These are phyloP conservation scores for Mycena amicta DNA, from an alignment of 768 basidiomycete species.

Conservation along the genomic window DNA sequence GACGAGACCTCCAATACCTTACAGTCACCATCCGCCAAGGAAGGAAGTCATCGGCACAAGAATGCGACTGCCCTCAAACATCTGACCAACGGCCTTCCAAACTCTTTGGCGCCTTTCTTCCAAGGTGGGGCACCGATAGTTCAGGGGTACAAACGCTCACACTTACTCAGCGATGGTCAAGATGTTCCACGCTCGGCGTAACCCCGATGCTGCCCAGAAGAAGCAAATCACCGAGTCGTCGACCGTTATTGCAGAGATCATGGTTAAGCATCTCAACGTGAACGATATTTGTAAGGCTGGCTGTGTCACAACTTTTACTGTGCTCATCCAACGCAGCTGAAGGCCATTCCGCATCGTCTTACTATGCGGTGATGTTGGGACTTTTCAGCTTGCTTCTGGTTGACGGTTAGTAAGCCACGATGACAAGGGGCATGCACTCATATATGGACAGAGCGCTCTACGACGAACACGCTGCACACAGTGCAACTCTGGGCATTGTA, in stretches of 20 bases:
- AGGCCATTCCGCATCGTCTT: constrained; percentile 41
- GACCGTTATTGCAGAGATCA: constrained; percentile 65
- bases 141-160: neutral
- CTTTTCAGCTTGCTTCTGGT: constrained; percentile 48
- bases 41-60: constrained; percentile 52
- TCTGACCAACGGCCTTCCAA: constrained; percentile 76
- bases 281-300: constrained; percentile 53
- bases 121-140: constrained; percentile 59
- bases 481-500: constrained; percentile 79
- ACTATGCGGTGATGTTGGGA: constrained; percentile 50
- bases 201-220: constrained; percentile 72
- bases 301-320: constrained; percentile 23
- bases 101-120: constrained; percentile 78
- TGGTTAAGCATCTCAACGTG: constrained; percentile 68
- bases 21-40: constrained; percentile 31
- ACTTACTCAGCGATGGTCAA: constrained; percentile 73
- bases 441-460: constrained; percentile 63
- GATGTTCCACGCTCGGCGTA: constrained; percentile 81
- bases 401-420: constrained; percentile 45
- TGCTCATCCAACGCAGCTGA: constrained; percentile 25
- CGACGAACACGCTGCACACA: constrained; percentile 77
- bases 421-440: constrained; percentile 13
- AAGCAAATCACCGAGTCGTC: constrained; percentile 77
- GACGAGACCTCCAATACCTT: neutral
- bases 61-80: constrained; percentile 82